phyloP scores from a whole-genome alignment of 192 early-diverging fungal species.

The Coemansia sp. region DNA sequence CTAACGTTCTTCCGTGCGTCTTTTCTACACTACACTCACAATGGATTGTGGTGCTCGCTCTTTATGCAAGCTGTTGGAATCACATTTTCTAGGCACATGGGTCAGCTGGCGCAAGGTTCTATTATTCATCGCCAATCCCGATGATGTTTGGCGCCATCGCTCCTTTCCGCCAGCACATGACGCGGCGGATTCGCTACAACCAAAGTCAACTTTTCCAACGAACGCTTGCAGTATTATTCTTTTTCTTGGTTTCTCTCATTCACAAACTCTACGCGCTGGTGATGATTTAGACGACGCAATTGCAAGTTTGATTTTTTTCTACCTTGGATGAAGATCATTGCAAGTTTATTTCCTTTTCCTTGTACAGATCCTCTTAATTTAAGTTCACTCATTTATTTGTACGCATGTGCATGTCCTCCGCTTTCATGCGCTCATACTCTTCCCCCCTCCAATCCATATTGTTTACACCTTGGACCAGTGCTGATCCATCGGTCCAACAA shows the following conservation, averaged over 20 bases:
- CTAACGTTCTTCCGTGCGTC: neutral
- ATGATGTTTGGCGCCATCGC: neutral
- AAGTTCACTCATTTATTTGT: neutral
- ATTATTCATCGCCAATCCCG: neutral
- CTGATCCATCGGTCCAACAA: neutral
- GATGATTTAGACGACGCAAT: too few relatives aligned
- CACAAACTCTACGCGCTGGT: too few relatives aligned
- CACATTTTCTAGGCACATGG: neutral
- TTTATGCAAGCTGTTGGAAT: neutral
- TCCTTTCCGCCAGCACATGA: constrained; percentile 1
- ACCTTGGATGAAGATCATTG: too few relatives aligned
- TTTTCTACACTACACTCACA: neutral
- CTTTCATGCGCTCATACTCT: neutral
- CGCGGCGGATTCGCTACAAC: neutral
- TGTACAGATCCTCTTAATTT: neutral
- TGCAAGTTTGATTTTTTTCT: too few relatives aligned
- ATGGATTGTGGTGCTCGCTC: neutral
- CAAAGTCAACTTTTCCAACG: too few relatives aligned
- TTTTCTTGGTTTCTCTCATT: too few relatives aligned
- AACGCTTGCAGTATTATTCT: too few relatives aligned
- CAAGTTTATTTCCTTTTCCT: neutral
- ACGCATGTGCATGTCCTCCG: neutral
- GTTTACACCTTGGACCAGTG: neutral
- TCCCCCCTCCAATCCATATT: neutral
- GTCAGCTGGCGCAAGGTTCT: neutral